Percentiles rank a stretch among this genome's conserved stretches.
Evolutionary conservation across 2,329 filamentous ascomycete genomes (phyloP).

Genomic region (Neurospora sp.): DNA sequence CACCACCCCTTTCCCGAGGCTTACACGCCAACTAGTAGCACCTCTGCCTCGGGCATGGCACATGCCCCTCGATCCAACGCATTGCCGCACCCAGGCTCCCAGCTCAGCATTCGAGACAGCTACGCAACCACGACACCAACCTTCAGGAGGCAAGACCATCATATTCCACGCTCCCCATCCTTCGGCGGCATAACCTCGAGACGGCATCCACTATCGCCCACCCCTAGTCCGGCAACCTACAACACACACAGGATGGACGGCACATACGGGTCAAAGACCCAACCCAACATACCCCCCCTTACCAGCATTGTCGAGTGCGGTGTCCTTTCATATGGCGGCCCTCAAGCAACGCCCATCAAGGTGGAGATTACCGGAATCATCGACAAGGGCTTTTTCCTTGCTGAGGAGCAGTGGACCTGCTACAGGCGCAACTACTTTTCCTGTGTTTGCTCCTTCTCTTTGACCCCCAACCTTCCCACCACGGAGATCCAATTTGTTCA

Average conservation of each 20-base stretch:
- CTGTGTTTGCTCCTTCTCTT: conserved; percentile 66
- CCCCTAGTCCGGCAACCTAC: conserved; percentile 38
- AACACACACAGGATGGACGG: conserved; percentile 41
- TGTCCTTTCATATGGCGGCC: conserved; percentile 46
- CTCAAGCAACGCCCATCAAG: conserved; percentile 42
- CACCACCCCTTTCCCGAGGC: conserved; percentile 17
- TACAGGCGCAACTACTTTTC: conserved; percentile 89
- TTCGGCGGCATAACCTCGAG: conserved; percentile 30
- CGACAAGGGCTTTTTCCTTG: conserved; percentile 80
- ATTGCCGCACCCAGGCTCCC: conserved; percentile 39
- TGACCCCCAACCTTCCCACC: conserved; percentile 47
- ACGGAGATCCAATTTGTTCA: conserved; percentile 41
- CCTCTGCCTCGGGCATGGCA: conserved; percentile 45
- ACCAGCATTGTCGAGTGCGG: conserved; percentile 41
- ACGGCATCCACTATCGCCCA: conserved; percentile 44
- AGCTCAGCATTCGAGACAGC: conserved; percentile 42
- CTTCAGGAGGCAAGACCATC: conserved; percentile 38
- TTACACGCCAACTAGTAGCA: conserved; percentile 34
- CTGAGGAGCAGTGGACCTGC: conserved; percentile 80
- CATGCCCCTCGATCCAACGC: conserved; percentile 43
- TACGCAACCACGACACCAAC: conserved; percentile 42
- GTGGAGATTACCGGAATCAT: conserved; percentile 70
- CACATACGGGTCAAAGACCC: conserved; percentile 29
- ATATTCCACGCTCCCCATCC: conserved; percentile 40
- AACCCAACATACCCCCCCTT: conserved; percentile 43